Percentiles rank a stretch among this genome's conserved stretches.
phyloP scores from a whole-genome alignment of 257 asterid genomes.

The Ballota nigra region DNA sequence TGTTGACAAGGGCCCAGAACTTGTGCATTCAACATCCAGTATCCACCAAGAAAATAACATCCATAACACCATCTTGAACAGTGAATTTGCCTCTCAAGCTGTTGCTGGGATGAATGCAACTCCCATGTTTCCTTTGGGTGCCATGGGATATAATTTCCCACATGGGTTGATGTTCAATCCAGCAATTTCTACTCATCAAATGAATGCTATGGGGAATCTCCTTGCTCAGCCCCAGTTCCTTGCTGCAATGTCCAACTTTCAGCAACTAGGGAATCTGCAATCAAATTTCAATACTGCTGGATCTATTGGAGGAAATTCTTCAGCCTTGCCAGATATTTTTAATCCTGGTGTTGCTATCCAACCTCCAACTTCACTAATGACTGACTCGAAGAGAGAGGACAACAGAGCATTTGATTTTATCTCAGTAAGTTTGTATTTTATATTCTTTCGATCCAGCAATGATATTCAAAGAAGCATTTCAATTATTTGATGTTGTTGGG shows the following conservation, averaged over 20 bases:
- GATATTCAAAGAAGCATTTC: not conserved
- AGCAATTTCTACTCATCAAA: conserved; percentile 56
- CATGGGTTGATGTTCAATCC: conserved; percentile 72
- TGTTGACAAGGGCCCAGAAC: conserved; percentile 28
- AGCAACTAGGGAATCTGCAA: conserved; percentile 72
- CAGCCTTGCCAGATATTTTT: conserved; percentile 83
- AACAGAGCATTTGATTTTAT: conserved; percentile 93
- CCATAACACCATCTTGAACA: conserved; percentile 45
- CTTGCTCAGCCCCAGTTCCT: conserved; percentile 84
- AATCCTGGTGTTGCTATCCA: conserved; percentile 61
- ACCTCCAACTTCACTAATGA: conserved; percentile 82
- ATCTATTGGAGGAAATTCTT: conserved; percentile 43
- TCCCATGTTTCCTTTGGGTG: conserved; percentile 61
- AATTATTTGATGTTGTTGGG: not conserved
- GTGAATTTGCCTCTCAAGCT: conserved; percentile 53
- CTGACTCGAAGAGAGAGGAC: conserved; percentile 71
- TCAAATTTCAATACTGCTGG: conserved; percentile 44
- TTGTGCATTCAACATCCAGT: conserved; percentile 32
- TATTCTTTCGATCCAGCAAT: conserved; percentile 17
- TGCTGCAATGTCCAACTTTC: conserved; percentile 84
- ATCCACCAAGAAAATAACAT: conserved; percentile 32
- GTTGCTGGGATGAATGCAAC: conserved; percentile 47
- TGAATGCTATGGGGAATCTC: conserved; percentile 66
- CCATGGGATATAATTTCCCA: conserved; percentile 59
- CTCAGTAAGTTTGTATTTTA: conserved; percentile 56